Conservation (phyloP, 768 basidiomycete genomes). For the Xerocomellus intermedius region DNA sequence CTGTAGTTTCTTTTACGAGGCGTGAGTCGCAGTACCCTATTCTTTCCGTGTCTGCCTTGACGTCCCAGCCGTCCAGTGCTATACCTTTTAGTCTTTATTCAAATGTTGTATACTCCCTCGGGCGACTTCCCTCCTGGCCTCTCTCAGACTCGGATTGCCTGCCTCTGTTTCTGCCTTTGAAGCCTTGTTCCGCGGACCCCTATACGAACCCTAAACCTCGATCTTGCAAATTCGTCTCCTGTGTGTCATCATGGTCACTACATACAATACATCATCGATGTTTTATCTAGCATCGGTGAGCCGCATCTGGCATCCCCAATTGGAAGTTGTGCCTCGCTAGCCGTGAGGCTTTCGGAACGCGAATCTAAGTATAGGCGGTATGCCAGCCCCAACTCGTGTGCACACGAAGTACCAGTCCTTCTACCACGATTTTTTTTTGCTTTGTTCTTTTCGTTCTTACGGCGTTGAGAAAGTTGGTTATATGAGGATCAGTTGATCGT, state of each 20-base stretch:
- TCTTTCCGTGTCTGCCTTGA: slow-evolving; percentile 1
- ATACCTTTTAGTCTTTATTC: not conserved
- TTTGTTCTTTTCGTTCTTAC: not conserved
- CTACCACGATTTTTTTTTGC: not conserved
- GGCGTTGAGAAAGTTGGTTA: not conserved
- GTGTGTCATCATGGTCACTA: not conserved
- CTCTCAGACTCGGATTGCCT: not conserved
- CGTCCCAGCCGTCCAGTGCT: not conserved
- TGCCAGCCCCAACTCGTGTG: not conserved
- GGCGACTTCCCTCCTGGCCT: not conserved
- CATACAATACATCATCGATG: slow-evolving; percentile 8
- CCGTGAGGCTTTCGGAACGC: not conserved
- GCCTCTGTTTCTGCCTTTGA: not conserved
- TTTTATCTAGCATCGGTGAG: not conserved
- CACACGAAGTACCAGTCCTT: not conserved
- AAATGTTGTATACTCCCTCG: slow-evolving; percentile 10
- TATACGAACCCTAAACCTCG: not conserved
- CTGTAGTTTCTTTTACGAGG: slow-evolving; percentile 10
- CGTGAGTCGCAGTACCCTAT: slow-evolving; percentile 6
- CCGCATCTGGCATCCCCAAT: not conserved
- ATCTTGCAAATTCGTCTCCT: slow-evolving; percentile 1
- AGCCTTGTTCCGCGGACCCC: not conserved
- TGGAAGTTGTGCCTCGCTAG: not conserved
- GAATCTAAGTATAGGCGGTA: not conserved
- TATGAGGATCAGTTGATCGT: not conserved